Conservation (phyloP, 352 stramenopile genomes). For the Phytopythium kandeliae region DNA sequence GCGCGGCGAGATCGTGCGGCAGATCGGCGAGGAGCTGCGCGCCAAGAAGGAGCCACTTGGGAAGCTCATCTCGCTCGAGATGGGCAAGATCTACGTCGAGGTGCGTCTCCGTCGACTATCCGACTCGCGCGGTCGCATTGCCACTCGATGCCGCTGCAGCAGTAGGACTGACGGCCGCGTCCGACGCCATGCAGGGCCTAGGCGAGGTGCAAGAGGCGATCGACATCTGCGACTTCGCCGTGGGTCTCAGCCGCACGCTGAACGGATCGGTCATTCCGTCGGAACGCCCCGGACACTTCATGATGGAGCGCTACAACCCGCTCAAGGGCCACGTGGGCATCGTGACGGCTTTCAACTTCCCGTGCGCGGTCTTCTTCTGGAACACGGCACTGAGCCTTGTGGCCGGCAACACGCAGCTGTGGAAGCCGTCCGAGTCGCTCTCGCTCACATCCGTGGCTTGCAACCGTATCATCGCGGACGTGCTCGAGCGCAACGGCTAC, state of each 20-base stretch:
- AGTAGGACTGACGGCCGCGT: no score
- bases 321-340: constrained; percentile 91
- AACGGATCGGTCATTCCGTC: constrained; percentile 89
- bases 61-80: constrained; percentile 89
- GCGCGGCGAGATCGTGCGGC: constrained; percentile 89
- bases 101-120: constrained; percentile 10
- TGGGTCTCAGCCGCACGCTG: constrained; percentile 85
- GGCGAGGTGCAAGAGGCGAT: constrained; percentile 93
- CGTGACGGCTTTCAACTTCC: constrained; percentile 94
- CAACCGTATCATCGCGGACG: constrained; percentile 88
- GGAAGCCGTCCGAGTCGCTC: constrained; percentile 90
- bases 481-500: constrained; percentile 84
- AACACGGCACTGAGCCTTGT: constrained; percentile 89
- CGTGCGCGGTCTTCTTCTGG: constrained; percentile 88
- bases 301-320: constrained; percentile 93
- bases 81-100: constrained; percentile 93
- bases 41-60: constrained; percentile 87
- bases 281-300: constrained; percentile 88
- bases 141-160: no score
- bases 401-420: constrained; percentile 90
- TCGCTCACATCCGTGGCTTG: constrained; percentile 86
- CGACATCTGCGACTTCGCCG: constrained; percentile 93
- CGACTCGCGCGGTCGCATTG: background rate
- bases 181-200: constrained; percentile 42
- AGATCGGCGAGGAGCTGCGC: constrained; percentile 88